phyloP scores from a whole-genome alignment of 2,329 filamentous ascomycete species.

The Lecanicillium sp. region DNA sequence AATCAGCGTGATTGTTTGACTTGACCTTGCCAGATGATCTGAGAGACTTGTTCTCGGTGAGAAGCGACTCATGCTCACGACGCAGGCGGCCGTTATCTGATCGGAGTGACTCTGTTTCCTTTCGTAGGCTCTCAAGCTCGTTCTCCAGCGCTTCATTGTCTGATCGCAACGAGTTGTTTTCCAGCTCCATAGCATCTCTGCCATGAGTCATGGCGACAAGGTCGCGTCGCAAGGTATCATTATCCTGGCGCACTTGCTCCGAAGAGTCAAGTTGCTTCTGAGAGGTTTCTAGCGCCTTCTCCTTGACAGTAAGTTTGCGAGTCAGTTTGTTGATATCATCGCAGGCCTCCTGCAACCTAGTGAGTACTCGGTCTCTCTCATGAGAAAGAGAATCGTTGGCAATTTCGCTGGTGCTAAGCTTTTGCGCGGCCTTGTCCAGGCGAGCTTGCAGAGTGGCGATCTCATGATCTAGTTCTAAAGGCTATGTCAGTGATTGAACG shows the following conservation, averaged over 20 bases:
- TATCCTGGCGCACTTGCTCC: slow-evolving; percentile 29
- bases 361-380: slow-evolving; percentile 58
- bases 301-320: slow-evolving; percentile 30
- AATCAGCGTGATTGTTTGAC: slow-evolving; percentile 34
- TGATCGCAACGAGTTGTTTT: slow-evolving; percentile 32
- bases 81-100: slow-evolving; percentile 32
- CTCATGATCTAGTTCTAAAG: slow-evolving; percentile 48
- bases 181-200: slow-evolving; percentile 26
- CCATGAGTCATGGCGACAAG: slow-evolving; percentile 30
- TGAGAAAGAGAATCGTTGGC: slow-evolving; percentile 53
- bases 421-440: slow-evolving; percentile 55
- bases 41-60: slow-evolving; percentile 37
- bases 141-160: slow-evolving; percentile 31
- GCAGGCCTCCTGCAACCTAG: slow-evolving; percentile 54
- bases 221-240: slow-evolving; percentile 33
- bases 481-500: slow-evolving; percentile 7
- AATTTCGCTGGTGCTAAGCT: slow-evolving; percentile 54
- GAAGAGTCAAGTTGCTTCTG: slow-evolving; percentile 33
- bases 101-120: slow-evolving; percentile 33
- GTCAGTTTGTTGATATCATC: slow-evolving; percentile 46
- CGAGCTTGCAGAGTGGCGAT: slow-evolving; percentile 53
- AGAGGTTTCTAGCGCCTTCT: slow-evolving; percentile 34
- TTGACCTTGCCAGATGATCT: slow-evolving; percentile 29
- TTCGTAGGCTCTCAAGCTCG: slow-evolving; percentile 26
- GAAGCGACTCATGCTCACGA: slow-evolving; percentile 34